These are phyloP conservation scores for Aspergillus proliferans DNA, from an alignment of 2,329 filamentous ascomycete genomes.

Conservation along the genomic window DNA sequence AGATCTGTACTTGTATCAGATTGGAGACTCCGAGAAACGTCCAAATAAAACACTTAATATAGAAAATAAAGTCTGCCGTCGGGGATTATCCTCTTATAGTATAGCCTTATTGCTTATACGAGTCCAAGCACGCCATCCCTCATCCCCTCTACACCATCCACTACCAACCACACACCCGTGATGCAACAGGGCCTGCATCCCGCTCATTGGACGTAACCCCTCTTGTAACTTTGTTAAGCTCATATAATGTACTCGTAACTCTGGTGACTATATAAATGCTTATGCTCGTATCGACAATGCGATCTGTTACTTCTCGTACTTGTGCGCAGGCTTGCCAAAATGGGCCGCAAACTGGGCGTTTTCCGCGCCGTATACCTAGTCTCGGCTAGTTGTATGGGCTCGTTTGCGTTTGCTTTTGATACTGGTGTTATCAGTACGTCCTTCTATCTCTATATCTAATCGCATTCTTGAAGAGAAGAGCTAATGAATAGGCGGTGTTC, in stretches of 20 bases:
- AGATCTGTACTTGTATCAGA: neutral
- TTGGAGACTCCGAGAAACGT: no score
- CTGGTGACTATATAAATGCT: no score
- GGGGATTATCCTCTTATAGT: no score
- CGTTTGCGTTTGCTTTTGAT: constrained; percentile 35
- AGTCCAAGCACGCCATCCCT: neutral
- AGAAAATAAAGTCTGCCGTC: no score
- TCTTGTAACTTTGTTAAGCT: no score
- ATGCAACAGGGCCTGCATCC: no score
- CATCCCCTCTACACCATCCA: neutral
- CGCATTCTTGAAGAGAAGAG: neutral
- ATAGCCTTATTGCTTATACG: no score
- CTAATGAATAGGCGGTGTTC: constrained; percentile 32
- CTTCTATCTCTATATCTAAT: neutral
- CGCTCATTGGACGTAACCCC: no score
- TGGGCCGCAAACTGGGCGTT: constrained; percentile 29
- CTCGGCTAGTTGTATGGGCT: constrained; percentile 32
- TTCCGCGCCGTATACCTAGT: constrained; percentile 32
- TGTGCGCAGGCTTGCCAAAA: constrained; percentile 17
- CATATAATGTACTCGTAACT: no score
- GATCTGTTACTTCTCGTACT: neutral
- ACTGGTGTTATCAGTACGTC: constrained; percentile 32
- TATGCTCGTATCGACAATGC: neutral
- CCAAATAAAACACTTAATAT: no score
- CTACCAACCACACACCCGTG: neutral